A percentile compares a stretch with the other conserved stretches of the same genome.
Evolutionary conservation across 2,329 filamentous ascomycete genomes (phyloP).

Genomic region (Nothophoma quercina): DNA sequence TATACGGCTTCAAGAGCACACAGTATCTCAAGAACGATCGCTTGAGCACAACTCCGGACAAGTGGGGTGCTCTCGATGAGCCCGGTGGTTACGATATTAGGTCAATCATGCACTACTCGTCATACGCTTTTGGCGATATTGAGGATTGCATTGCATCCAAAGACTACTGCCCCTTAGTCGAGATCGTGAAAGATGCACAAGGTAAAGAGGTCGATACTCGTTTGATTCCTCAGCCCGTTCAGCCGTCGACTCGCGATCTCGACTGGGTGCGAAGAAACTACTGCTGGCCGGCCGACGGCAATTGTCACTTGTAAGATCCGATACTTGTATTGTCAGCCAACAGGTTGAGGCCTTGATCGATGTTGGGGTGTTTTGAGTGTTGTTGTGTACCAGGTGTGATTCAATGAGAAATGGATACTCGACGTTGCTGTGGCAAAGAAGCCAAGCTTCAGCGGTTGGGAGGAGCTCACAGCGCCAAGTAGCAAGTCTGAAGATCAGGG

Average conservation of each 20-base stretch:
- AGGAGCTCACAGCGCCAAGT: too few relatives aligned
- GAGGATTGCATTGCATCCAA: not conserved
- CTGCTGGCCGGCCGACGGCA: not conserved
- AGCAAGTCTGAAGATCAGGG: too few relatives aligned
- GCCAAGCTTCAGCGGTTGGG: too few relatives aligned
- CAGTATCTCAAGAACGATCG: not conserved
- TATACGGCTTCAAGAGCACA: not conserved
- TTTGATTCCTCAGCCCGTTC: not conserved
- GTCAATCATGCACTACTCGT: not conserved
- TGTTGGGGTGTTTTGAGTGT: too few relatives aligned
- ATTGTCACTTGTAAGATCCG: not conserved
- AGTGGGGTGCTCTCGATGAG: not conserved
- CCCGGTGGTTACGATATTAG: not conserved
- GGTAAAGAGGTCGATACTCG: not conserved
- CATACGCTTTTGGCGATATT: not conserved
- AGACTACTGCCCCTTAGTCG: not conserved
- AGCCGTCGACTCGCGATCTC: not conserved
- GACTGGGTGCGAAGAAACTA: not conserved
- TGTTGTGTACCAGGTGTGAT: too few relatives aligned
- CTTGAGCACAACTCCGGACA: not conserved
- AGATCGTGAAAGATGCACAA: not conserved
- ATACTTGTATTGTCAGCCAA: too few relatives aligned
- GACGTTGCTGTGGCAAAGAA: too few relatives aligned
- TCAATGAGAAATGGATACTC: too few relatives aligned
- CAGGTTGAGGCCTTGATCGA: too few relatives aligned